phyloP scores from a whole-genome alignment of 495 filamentous ascomycete genomes.

The Lasiosphaeria ovina region DNA sequence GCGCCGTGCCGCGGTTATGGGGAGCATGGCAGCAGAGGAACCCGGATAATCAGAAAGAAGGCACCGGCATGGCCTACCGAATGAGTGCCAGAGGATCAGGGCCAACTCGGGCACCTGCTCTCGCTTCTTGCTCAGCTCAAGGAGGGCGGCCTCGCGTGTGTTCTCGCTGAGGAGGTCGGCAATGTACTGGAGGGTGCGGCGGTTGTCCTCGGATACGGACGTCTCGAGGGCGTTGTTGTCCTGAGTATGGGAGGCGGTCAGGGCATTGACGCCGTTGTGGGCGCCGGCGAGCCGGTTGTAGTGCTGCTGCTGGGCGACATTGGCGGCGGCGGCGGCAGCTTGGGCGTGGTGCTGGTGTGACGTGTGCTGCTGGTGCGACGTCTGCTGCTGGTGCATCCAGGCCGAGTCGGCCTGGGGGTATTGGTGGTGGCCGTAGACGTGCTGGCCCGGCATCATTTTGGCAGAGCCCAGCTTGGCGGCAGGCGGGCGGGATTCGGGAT shows the following conservation, averaged over 20 bases:
- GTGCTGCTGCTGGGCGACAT: conserved; percentile 70
- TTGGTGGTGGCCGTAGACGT: conserved; percentile 66
- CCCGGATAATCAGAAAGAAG: background rate
- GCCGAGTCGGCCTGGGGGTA: conserved; percentile 71
- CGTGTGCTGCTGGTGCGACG: conserved; percentile 59
- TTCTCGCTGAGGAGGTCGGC: conserved; percentile 85
- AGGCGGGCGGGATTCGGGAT: background rate
- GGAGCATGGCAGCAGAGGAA: background rate
- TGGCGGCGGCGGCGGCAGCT: conserved; percentile 56
- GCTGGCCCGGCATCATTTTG: conserved; percentile 44
- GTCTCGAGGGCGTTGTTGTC: conserved; percentile 49
- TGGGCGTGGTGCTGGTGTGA: conserved; percentile 52
- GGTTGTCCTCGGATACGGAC: conserved; percentile 81
- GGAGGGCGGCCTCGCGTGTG: conserved; percentile 82
- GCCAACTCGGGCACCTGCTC: conserved; percentile 97
- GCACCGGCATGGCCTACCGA: conserved; percentile 60
- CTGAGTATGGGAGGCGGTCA: conserved; percentile 56
- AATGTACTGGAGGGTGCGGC: conserved; percentile 87
- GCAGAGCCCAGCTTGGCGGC: conserved; percentile 1
- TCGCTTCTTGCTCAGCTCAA: conserved; percentile 97
- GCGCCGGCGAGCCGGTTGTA: conserved; percentile 72
- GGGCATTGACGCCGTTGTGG: conserved; percentile 50
- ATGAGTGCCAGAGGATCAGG: conserved; percentile 97
- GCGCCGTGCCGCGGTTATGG: background rate
- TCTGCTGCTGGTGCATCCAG: conserved; percentile 71